Conservation (phyloP, 441 rosid species). For the Populus hybrid region DNA sequence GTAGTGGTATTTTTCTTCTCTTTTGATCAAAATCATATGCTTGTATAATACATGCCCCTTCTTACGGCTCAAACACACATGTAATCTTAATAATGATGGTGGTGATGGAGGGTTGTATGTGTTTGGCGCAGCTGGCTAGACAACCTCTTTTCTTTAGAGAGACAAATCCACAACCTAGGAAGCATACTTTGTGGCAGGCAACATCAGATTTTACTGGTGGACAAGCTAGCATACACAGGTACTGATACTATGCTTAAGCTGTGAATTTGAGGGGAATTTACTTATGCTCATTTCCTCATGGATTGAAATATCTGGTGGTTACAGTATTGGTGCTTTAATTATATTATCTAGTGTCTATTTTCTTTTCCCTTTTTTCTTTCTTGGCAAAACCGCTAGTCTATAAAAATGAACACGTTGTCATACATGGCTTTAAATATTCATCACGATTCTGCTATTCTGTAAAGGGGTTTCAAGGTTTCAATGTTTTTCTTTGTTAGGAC, state of each 20-base stretch:
- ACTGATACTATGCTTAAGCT: background rate
- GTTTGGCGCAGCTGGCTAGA: slow-evolving; percentile 49
- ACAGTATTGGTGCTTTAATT: background rate
- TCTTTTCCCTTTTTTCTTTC: background rate
- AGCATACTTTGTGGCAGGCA: slow-evolving; percentile 65
- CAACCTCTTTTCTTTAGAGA: slow-evolving; percentile 68
- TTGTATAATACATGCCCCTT: too few species aligned
- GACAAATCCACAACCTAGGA: slow-evolving; percentile 63
- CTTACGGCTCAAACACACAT: background rate
- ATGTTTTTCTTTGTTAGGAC: too few species aligned
- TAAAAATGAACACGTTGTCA: too few species aligned
- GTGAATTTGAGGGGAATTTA: background rate
- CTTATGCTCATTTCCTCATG: background rate
- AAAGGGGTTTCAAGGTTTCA: too few species aligned
- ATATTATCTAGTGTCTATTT: background rate
- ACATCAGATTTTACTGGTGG: slow-evolving; percentile 63
- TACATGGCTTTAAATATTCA: too few species aligned
- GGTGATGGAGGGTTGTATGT: slow-evolving; percentile 14
- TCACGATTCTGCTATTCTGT: too few species aligned
- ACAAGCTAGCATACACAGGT: slow-evolving; percentile 56
- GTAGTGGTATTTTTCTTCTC: slow-evolving; percentile 40
- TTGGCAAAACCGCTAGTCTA: too few species aligned
- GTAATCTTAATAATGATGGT: background rate
- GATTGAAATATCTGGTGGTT: background rate
- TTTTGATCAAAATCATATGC: background rate